Percentiles rank a stretch among this genome's conserved stretches.
phyloP scores from a whole-genome alignment of 2,329 filamentous ascomycete species.

The Colletotrichum destructivum region DNA sequence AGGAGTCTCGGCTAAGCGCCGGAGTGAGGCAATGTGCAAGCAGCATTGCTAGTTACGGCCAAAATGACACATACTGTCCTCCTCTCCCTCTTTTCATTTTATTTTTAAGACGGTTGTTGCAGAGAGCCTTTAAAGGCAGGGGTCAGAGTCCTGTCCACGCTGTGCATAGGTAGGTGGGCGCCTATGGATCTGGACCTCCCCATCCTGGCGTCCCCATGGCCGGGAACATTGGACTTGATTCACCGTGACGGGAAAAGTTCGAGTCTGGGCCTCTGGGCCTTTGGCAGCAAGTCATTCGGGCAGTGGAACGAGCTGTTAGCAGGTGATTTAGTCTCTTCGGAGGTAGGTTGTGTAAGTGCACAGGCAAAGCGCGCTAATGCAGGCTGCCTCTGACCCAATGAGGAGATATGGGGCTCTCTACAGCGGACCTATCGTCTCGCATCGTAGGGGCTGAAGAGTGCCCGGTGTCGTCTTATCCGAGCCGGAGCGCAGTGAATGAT shows the following conservation, averaged over 20 bases:
- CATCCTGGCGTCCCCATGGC: not conserved
- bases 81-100: not conserved
- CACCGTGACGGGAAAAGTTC: not conserved
- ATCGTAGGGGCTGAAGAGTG: not conserved
- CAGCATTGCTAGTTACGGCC: not conserved
- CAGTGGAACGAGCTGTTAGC: slow-evolving; percentile 4
- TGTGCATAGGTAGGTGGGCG: not conserved
- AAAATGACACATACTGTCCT: not conserved
- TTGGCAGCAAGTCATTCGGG: slow-evolving; percentile 3
- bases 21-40: not conserved
- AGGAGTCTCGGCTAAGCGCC: not conserved
- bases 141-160: too few relatives aligned
- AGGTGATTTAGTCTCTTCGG: not conserved
- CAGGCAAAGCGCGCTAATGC: slow-evolving; percentile 29
- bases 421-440: slow-evolving; percentile 1
- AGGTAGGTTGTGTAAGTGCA: not conserved
- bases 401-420: slow-evolving; percentile 12
- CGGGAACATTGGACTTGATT: not conserved
- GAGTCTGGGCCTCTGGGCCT: not conserved
- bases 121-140: too few relatives aligned
- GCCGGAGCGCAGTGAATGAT: slow-evolving; percentile 31
- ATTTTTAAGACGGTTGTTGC: too few relatives aligned
- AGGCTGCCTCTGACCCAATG: slow-evolving; percentile 25
- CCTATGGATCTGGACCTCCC: not conserved
- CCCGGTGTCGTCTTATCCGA: slow-evolving; percentile 26